Base-by-base conservation (phyloP, 805 yeast species). In the Myxozyma monticola region DNA sequence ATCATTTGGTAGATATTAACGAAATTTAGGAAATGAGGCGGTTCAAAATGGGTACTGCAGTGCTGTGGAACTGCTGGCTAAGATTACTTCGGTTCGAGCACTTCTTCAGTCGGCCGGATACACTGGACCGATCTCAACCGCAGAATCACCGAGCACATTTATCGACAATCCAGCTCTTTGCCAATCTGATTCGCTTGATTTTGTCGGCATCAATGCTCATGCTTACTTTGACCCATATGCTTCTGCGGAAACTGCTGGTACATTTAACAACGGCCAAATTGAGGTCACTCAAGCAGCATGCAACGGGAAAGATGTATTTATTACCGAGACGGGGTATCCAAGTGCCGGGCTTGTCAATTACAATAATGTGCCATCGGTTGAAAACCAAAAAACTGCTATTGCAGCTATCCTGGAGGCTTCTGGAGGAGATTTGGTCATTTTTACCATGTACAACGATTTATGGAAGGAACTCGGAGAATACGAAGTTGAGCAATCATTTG, bases 271-370 rank as follows among this genome's bases (percentile, higher is more conserved):
- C 42, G 79, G 80, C 28, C 95, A 90, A 71, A 72, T 79, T 55
- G 67, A 62, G 20, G 65, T 82, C 49, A 82, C 82, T 22, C 68
- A 76, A 59, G 68, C 67, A 14, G 69, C 74, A 39, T 89, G 96
- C 72, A 71, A 77, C 25, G 69, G 71, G 49, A 73, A 76, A 65
- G 49, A 45, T 35, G 90, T 88, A 50, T 71, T 88, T 61, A 81
- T 91, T 65, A 81, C 90, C 59, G 98, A 91, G 78, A 77, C 96
- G 51, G 99, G 99, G 59, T 91, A 97, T 96, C 98, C 99, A 66
- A 79, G 88, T 59, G 68, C 78, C 65, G 98, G 99, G 74, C 73
- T 79, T 58, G 72, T 83, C 64, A 79, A 81, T 73, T 89, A 88
- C 70, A 76, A 68, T 55, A 95, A 96, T 62, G 83, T 88, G 49